A percentile compares a stretch with the other conserved stretches of the same genome.
These are phyloP conservation scores for Ophiostoma triangulosporum DNA, from an alignment of 2,329 filamentous ascomycete genomes.

Conservation along the genomic window DNA sequence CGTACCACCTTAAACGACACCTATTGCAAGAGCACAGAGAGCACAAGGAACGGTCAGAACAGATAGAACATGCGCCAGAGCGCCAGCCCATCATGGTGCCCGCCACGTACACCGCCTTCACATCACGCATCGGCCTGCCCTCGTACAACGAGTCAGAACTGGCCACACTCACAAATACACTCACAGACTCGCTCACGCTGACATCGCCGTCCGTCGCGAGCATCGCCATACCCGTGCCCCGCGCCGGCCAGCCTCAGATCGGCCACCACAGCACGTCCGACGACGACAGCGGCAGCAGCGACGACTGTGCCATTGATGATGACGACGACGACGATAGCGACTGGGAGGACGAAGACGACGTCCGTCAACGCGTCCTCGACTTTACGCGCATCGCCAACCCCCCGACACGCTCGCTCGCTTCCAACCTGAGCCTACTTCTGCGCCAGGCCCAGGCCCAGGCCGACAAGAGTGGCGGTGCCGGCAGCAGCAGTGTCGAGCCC, in stretches of 20 bases:
- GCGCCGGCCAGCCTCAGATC: too few species aligned
- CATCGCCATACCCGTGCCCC: background rate
- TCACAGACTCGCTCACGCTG: background rate
- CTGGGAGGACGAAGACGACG: conserved; percentile 2
- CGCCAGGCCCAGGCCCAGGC: background rate
- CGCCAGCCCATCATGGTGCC: background rate
- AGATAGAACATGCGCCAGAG: background rate
- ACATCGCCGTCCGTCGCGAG: background rate
- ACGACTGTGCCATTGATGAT: background rate
- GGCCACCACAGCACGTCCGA: background rate
- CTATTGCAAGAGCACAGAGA: background rate
- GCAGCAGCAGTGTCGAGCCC: background rate
- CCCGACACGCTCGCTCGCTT: conserved; percentile 1
- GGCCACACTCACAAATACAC: background rate
- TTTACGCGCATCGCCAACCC: background rate
- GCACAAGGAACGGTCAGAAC: too few species aligned
- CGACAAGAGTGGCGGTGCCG: background rate
- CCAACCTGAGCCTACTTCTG: conserved; percentile 4
- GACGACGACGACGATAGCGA: background rate
- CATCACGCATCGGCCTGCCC: background rate
- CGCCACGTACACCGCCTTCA: background rate
- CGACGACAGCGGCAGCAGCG: background rate
- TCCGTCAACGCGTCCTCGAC: background rate
- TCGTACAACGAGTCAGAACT: background rate
- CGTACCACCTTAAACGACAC: background rate